Evolutionary conservation across 352 stramenopile genomes (phyloP).

Genomic region (Phytopythium helicoides): DNA sequence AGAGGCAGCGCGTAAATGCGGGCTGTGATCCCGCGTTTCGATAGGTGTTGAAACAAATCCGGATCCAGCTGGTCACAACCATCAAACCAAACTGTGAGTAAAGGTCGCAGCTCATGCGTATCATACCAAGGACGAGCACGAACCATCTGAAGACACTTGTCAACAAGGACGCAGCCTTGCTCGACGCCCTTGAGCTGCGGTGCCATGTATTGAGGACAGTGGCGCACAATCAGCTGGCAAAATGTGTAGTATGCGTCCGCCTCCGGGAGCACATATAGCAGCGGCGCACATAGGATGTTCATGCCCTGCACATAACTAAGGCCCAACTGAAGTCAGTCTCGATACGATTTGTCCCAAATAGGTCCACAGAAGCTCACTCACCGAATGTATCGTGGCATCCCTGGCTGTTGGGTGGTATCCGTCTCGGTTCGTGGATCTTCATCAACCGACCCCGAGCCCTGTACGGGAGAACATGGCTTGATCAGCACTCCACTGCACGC

Average conservation of each 20-base stretch:
- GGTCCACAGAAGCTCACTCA: constrained; percentile 6
- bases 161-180: constrained; percentile 75
- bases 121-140: neutral
- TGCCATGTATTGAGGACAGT: constrained; percentile 91
- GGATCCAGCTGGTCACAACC: constrained; percentile 52
- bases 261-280: constrained; percentile 92
- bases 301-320: constrained; percentile 91
- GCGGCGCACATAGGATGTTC: constrained; percentile 88
- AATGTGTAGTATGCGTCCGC: constrained; percentile 91
- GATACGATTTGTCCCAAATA: too few relatives aligned
- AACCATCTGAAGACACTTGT: constrained; percentile 78
- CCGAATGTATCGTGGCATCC: constrained; percentile 44
- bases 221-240: constrained; percentile 78
- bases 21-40: constrained; percentile 67
- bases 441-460: constrained; percentile 27
- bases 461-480: neutral
- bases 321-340: neutral
- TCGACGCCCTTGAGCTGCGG: constrained; percentile 83
- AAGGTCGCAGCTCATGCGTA: neutral
- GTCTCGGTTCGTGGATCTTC: constrained; percentile 18
- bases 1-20: constrained; percentile 87
- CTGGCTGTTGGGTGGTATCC: constrained; percentile 6
- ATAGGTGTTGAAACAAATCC: constrained; percentile 81
- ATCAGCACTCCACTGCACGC: too few relatives aligned
- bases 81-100: neutral